Base-by-base conservation (phyloP, 2,329 filamentous ascomycete species). In the Aschersonia sp. region DNA sequence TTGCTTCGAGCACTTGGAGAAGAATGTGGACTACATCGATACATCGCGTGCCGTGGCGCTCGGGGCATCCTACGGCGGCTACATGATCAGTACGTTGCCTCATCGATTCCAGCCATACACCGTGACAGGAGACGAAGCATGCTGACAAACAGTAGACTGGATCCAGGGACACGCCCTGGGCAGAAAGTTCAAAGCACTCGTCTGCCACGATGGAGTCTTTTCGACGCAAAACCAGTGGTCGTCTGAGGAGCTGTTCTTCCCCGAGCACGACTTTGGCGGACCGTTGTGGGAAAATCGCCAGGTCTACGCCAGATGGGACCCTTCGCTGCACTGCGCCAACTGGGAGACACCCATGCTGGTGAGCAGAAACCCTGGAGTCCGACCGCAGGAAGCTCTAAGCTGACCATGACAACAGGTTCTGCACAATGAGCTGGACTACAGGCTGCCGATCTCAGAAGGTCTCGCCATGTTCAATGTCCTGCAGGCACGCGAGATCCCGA, bases 271-370 rank as follows among this genome's bases (percentile, higher is more conserved):
- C 56, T 81, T 84, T 62, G 74, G 74, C 29, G 79, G 79, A 43
- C 72, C 72, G 5, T 65, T 78, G 1, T 79, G 74, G 70, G 76
- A 80, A 30, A 76, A 77, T 56, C 72, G 79, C 39, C 71, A 75
- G 11, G 73, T 68, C 30, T 87, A 85, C 57, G 76, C 77, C 57
- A 76, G 74, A 54, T 87, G 79, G 78, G 83, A 87, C 60, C 84
- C 83, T 0, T 71, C 82, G 1, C 67, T 70, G 46, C 69, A 75
- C 46, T 74, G 77, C 50, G 66, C 72, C 37, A 73, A 90, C 54
- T 95, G 89, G 89, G 69, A 76, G 1, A 95, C 89, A 1, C 92
- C 92, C 1, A 83, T 92, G 64, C 71, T 98, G 51, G 81, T 94
- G 55, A 51, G 66, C 8, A 4, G 35, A 37, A 37, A 12, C 2